Base-by-base conservation (phyloP, 768 basidiomycete species). In the Mycena olivaceomarginata region DNA sequence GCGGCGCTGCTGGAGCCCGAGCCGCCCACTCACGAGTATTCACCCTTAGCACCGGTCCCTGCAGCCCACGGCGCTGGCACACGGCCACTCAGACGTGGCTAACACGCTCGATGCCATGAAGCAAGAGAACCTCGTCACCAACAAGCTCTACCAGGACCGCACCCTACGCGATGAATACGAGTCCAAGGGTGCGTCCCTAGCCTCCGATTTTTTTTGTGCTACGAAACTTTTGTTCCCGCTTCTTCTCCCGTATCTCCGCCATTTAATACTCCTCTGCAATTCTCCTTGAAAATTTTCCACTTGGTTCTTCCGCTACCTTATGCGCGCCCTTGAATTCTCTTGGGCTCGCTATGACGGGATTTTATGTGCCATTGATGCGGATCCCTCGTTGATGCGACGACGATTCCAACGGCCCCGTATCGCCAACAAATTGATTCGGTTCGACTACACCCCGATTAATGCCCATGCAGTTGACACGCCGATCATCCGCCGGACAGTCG, bases 161-260 rank as follows among this genome's bases (percentile, higher is more conserved):
- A 89, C 87, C 45, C 96, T 98, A 86, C 89, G 96, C 66, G 97
- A 98, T 80, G 98, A 99, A 72, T 95, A 93, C 83, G 98, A 99
- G 86, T 89, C 88, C 7, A 97, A 97, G 90, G 92, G 98, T 98
- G 78, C 73, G 93, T 89, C 25, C 46, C 11, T 13, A 2, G 68
- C 15, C 48, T 53, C 39, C 39, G n/a, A 65, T 46, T 66, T 48
- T 22, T 60, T 60, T 53, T 68, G 37, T 31, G 39, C 25, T 18
- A n/a, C n/a, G n/a, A n/a, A n/a, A n/a, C n/a, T n/a, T n/a, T n/a
- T n/a, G n/a, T n/a, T n/a, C n/a, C n/a, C n/a, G n/a, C n/a, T n/a
- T n/a, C n/a, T n/a, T n/a, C n/a, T n/a, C n/a, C n/a, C n/a, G n/a
- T n/a, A n/a, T n/a, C n/a, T n/a, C n/a, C n/a, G n/a, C n/a, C n/a